Conservation (phyloP, 805 yeast species). For the Kazachstania psychrophila region DNA sequence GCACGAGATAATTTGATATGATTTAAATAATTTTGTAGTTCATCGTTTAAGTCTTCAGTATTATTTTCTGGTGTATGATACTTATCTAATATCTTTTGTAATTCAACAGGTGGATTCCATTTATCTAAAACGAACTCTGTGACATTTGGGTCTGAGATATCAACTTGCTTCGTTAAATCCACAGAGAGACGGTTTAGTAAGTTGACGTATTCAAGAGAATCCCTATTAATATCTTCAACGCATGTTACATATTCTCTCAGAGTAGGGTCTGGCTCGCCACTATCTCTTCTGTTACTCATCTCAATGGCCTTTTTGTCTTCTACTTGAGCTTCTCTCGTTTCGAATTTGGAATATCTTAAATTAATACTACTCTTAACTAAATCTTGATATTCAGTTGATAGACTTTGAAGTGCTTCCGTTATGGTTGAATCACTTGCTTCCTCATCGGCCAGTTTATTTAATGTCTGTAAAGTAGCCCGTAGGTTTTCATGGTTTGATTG, state of each 20-base stretch:
- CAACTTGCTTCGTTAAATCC: conserved; percentile 22
- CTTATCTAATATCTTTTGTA: conserved; percentile 16
- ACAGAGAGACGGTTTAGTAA: conserved; percentile 22
- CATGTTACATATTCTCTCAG: conserved; percentile 14
- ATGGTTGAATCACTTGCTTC: conserved; percentile 12
- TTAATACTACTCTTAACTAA: conserved; percentile 12
- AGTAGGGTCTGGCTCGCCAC: conserved; percentile 2
- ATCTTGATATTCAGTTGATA: conserved; percentile 10
- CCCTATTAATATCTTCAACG: conserved; percentile 13
- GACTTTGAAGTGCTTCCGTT: conserved; percentile 7
- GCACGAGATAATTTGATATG: conserved; percentile 26
- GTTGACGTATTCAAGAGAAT: conserved; percentile 19
- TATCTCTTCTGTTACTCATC: conserved; percentile 3
- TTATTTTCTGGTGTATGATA: conserved; percentile 11
- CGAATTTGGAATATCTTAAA: conserved; percentile 16
- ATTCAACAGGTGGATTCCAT: conserved; percentile 19
- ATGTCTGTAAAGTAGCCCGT: conserved; percentile 7
- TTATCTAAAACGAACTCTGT: conserved; percentile 15
- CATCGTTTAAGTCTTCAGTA: conserved; percentile 7
- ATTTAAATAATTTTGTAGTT: conserved; percentile 19
- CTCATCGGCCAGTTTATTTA: conserved; percentile 11
- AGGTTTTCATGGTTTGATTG: conserved; percentile 15
- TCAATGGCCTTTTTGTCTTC: conserved; percentile 1
- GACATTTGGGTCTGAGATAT: conserved; percentile 14
- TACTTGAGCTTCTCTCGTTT: conserved; percentile 16